phyloP scores from a whole-genome alignment of 208 protist species.

The Crithidia expoeki region DNA sequence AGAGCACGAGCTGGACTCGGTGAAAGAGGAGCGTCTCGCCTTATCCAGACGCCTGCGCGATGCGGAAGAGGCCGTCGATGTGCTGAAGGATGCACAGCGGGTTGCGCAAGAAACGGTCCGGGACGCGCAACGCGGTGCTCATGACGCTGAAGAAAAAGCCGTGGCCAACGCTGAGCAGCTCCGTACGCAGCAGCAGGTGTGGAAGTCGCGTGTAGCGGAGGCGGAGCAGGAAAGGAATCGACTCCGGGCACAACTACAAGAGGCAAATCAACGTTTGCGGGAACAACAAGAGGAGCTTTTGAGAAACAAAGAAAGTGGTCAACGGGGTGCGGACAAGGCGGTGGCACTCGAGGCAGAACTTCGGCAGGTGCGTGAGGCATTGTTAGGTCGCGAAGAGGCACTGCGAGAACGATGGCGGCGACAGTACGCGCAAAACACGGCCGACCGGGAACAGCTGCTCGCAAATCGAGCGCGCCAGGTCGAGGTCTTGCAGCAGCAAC shows the following conservation, averaged over 20 bases:
- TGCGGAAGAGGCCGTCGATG: slow-evolving; percentile 31
- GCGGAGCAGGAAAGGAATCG: slow-evolving; percentile 26
- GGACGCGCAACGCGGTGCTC: slow-evolving; percentile 14
- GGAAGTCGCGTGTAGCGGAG: slow-evolving; percentile 10
- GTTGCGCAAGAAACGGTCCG: slow-evolving; percentile 19
- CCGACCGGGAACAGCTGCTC: slow-evolving; percentile 19
- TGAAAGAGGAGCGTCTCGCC: slow-evolving; percentile 14
- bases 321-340: slow-evolving; percentile 8
- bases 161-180: slow-evolving; percentile 2
- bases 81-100: slow-evolving; percentile 29
- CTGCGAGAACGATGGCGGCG: slow-evolving; percentile 24
- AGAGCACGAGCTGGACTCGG: slow-evolving; percentile 15
- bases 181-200: slow-evolving; percentile 8
- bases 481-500: slow-evolving; percentile 2
- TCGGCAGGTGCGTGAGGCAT: slow-evolving; percentile 5
- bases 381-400: background rate
- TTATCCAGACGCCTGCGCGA: slow-evolving; percentile 21
- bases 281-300: slow-evolving; percentile 7
- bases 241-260: slow-evolving; percentile 1
- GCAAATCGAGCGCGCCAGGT: slow-evolving; percentile 15
- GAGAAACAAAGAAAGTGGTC: slow-evolving; percentile 14
- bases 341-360: slow-evolving; percentile 2
- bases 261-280: background rate
- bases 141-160: slow-evolving; percentile 16
- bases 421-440: slow-evolving; percentile 29